Evolutionary conservation across 2,329 filamentous ascomycete species (phyloP), one percentile per base, ranked within the genome.

Genomic region (Xylaria hypoxylon): DNA sequence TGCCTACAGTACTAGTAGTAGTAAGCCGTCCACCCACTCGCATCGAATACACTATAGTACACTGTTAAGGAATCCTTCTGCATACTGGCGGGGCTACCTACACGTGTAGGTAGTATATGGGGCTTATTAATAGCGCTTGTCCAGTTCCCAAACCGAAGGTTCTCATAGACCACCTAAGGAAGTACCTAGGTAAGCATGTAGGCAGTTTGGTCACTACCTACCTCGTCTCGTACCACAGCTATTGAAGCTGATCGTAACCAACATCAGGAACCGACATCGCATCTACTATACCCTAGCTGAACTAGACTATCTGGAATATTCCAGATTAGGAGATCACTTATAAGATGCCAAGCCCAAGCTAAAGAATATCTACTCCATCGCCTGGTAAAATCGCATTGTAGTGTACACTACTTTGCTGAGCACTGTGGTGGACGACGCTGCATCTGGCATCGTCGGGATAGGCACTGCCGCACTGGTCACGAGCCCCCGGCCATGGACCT

Each of bases 61-160:
- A 51, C 35, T 56, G 59, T 59, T 55, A 47, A 19, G 42, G 28
- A 67, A 67, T 67, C 64, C 64, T 64, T 26, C 48, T 63, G 60
- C 55, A 64, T 13, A 17, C 42, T 26, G 50, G 59, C 35, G 60
- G 64, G 50, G 55, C 13, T 38, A 38, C 13, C 11, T 38, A 38
- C 1, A 15, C 2, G 33, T 13, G 11, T 5, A 31, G 33, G 11
- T 15, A n/a, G n/a, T n/a, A n/a, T n/a, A n/a, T n/a, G n/a, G 47
- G 47, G 45, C 24, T 33, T 11, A 26, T 35, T 58, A 47, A 48
- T 40, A 28, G 38, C 22, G 31, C 26, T 53, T 48, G 35, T 51
- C 60, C 52, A 5, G 10, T 22, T 50, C 26, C 31, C n/a, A 56
- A 62, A 10, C n/a, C 5, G 24, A 31, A 50, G n/a, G 6, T 5